phyloP scores from a whole-genome alignment of 768 basidiomycete genomes.

The Albatrellus ellisii region DNA sequence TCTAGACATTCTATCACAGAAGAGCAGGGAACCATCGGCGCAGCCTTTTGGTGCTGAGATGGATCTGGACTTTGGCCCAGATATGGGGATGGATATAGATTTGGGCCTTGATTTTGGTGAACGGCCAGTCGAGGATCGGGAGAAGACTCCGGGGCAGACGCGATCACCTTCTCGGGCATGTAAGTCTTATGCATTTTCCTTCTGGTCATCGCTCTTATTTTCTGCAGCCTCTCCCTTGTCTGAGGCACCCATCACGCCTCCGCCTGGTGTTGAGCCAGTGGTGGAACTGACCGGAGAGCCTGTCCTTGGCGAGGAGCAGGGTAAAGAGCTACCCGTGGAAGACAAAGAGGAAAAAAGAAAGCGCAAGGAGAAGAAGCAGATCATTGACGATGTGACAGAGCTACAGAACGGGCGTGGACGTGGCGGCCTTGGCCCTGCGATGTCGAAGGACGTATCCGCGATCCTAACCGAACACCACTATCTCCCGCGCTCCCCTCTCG shows the following conservation, averaged over 20 bases:
- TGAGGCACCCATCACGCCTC: constrained; percentile 67
- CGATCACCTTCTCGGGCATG: constrained; percentile 49
- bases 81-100: constrained; percentile 39
- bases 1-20: constrained; percentile 47
- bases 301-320: constrained; percentile 31
- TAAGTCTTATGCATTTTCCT: constrained; percentile 22
- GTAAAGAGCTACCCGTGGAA: constrained; percentile 17
- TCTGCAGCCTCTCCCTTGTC: constrained; percentile 59
- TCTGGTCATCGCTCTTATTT: constrained; percentile 3
- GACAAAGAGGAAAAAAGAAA: constrained; percentile 29
- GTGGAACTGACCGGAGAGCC: constrained; percentile 37
- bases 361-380: constrained; percentile 68
- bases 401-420: constrained; percentile 52
- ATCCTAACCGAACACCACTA: constrained; percentile 75
- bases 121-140: constrained; percentile 30
- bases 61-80: constrained; percentile 34
- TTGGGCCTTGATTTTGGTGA: constrained; percentile 62
- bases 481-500: constrained; percentile 71
- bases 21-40: constrained; percentile 53
- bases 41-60: constrained; percentile 48
- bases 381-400: constrained; percentile 86
- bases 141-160: constrained; percentile 45
- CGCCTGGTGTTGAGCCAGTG: constrained; percentile 39
- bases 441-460: constrained; percentile 43
- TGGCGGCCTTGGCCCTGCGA: constrained; percentile 37